Evolutionary conservation across 306 rosid genomes (phyloP).

Genomic region (Vachellia pachyceras): DNA sequence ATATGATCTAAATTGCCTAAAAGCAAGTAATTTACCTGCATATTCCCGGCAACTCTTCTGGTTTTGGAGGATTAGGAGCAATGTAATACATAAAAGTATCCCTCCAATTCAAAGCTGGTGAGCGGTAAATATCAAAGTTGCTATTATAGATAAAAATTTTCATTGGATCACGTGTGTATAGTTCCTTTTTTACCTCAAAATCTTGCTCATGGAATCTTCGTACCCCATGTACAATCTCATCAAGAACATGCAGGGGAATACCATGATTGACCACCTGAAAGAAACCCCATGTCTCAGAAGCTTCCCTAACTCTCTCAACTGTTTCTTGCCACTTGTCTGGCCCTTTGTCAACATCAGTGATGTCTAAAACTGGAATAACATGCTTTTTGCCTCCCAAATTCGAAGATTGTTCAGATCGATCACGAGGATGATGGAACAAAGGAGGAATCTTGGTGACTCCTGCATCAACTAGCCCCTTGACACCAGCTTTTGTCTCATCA

Average conservation of each 20-base stretch:
- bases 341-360: background rate
- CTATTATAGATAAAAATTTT: constrained; percentile 40
- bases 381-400: background rate
- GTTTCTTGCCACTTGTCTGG: background rate
- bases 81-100: constrained; percentile 31
- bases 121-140: constrained; percentile 44
- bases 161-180: constrained; percentile 38
- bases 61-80: constrained; percentile 41
- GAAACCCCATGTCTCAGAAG: constrained; percentile 55
- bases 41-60: constrained; percentile 38
- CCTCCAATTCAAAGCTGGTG: constrained; percentile 50
- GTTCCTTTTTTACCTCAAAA: constrained; percentile 41
- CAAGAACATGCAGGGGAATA: constrained; percentile 34
- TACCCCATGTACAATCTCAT: constrained; percentile 45
- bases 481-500: too few relatives aligned
- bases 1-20: background rate
- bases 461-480: too few relatives aligned
- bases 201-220: constrained; percentile 51
- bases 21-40: constrained; percentile 39
- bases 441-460: too few relatives aligned
- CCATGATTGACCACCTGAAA: constrained; percentile 61
- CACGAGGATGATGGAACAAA: too few relatives aligned
- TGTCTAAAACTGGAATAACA: constrained; percentile 15
- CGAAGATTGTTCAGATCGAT: too few relatives aligned
- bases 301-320: constrained; percentile 37